Evolutionary conservation across 805 yeast genomes (phyloP).

Genomic region (Nakazawaea sp.): DNA sequence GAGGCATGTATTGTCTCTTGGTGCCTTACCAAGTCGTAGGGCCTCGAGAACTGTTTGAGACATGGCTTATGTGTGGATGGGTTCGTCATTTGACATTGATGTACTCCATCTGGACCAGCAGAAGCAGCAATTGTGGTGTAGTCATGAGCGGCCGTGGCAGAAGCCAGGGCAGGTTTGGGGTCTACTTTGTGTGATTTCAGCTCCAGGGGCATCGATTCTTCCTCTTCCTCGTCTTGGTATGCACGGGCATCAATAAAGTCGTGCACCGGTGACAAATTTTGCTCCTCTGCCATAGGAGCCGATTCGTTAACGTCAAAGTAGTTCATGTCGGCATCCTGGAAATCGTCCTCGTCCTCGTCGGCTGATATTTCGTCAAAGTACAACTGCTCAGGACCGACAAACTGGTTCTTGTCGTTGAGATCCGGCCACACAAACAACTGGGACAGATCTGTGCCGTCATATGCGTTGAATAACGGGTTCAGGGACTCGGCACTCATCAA

Average conservation of each 20-base stretch:
- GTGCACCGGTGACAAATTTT: slow-evolving; percentile 2
- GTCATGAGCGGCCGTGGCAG: neutral
- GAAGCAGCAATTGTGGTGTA: neutral
- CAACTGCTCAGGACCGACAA: slow-evolving; percentile 12
- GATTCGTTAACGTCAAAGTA: slow-evolving; percentile 5
- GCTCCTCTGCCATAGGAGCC: neutral
- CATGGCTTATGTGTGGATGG: slow-evolving; percentile 62
- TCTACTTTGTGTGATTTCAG: neutral
- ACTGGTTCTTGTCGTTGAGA: slow-evolving; percentile 3
- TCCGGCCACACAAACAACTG: slow-evolving; percentile 13
- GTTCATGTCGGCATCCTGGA: slow-evolving; percentile 6
- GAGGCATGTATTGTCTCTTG: slow-evolving; percentile 95
- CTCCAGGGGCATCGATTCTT: neutral
- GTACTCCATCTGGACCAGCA: slow-evolving; percentile 21
- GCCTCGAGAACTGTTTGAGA: slow-evolving; percentile 79
- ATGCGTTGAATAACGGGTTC: slow-evolving; percentile 5
- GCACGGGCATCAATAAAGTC: neutral
- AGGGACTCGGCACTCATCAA: slow-evolving; percentile 8
- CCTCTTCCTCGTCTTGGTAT: neutral
- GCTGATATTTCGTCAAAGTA: slow-evolving; percentile 16
- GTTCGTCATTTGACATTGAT: slow-evolving; percentile 53
- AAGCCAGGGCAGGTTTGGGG: neutral
- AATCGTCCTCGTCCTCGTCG: slow-evolving; percentile 11
- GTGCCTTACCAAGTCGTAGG: slow-evolving; percentile 90
- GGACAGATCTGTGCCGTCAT: slow-evolving; percentile 5